Evolutionary conservation across 805 yeast species (phyloP), one percentile per base, ranked within the genome.

Genomic region (Candida alai): DNA sequence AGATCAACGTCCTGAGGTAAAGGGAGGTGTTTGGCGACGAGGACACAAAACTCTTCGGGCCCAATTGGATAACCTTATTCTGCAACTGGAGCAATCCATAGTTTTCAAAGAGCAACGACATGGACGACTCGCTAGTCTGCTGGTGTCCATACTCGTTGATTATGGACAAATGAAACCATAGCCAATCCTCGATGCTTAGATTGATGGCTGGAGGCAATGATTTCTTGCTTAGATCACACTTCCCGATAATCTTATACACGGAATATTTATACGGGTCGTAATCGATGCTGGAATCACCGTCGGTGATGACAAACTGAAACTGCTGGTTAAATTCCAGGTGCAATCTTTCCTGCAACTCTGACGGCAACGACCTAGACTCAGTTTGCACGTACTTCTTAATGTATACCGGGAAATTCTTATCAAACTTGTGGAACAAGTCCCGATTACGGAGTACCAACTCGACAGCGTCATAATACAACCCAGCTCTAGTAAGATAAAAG

Each of bases 251-350:
- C 59, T 93, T 90, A 64, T 86, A 93, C 5, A 88, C 82, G 0
- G 96, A 93, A 54, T 80, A 83, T 54, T 89, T 80, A 64, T 74
- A 93, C 4, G 97, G 96, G 59, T 93, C 98, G 30, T 80, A 80
- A 6, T 70, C 65, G 14, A 39, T 39, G 21, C 33, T 37, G 6
- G 40, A 24, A 12, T 44, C 45, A 17, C 48, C 34, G 28, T 62
- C 64, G 36, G 76, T 81, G 40, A 60, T 70, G 28, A 70, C 56
- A 39, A 70, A 75, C 40, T 86, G 82, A 49, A 89, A 82, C 42
- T 80, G 85, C 53, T 84, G 90, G 53, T 78, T 84, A 62, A 85
- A 93, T 56, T 93, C 97, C 28, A 80, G 70, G 40, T 76, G 77
- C 23, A 90, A 62, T 45, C 84, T 73, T 7, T 83, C 81, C 23